phyloP scores from a whole-genome alignment of 202 grass and related monocot genomes.

The Hordeum pubiflorum region DNA sequence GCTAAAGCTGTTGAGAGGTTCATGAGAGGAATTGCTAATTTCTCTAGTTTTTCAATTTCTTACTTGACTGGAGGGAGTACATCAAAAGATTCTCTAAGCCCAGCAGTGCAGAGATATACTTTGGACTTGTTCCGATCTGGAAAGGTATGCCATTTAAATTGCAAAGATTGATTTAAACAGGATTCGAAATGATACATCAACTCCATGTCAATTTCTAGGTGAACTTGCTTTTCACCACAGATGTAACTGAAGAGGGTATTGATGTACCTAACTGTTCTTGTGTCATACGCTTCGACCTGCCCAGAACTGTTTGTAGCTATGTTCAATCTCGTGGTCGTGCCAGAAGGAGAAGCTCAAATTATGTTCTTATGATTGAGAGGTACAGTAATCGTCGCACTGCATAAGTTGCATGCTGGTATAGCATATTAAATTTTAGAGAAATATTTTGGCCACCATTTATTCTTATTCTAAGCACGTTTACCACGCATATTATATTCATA shows the following conservation, averaged over 20 bases:
- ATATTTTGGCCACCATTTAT: neutral
- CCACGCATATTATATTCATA: neutral
- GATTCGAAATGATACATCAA: conserved; percentile 14
- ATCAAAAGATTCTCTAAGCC: conserved; percentile 66
- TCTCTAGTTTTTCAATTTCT: conserved; percentile 69
- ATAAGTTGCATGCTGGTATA: conserved; percentile 13
- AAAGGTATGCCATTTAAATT: conserved; percentile 44
- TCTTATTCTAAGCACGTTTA: neutral
- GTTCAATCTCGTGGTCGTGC: conserved; percentile 80
- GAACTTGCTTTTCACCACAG: conserved; percentile 87
- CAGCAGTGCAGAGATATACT: conserved; percentile 62
- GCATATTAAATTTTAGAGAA: neutral
- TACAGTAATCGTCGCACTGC: conserved; percentile 21
- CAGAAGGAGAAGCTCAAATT: conserved; percentile 55
- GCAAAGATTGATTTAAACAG: conserved; percentile 16
- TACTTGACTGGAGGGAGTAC: conserved; percentile 81
- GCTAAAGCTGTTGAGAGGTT: conserved; percentile 74
- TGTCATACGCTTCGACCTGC: conserved; percentile 85
- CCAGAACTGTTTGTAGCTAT: conserved; percentile 85
- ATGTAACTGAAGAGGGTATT: conserved; percentile 89
- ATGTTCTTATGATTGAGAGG: conserved; percentile 90
- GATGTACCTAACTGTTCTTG: conserved; percentile 82
- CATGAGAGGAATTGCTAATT: conserved; percentile 65
- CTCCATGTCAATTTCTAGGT: conserved; percentile 43
- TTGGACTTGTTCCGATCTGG: conserved; percentile 70